Percentiles rank a stretch among this genome's conserved stretches.
These are phyloP conservation scores for Nephelium lappaceum DNA, from an alignment of 345 rosid genomes.

Conservation along the genomic window DNA sequence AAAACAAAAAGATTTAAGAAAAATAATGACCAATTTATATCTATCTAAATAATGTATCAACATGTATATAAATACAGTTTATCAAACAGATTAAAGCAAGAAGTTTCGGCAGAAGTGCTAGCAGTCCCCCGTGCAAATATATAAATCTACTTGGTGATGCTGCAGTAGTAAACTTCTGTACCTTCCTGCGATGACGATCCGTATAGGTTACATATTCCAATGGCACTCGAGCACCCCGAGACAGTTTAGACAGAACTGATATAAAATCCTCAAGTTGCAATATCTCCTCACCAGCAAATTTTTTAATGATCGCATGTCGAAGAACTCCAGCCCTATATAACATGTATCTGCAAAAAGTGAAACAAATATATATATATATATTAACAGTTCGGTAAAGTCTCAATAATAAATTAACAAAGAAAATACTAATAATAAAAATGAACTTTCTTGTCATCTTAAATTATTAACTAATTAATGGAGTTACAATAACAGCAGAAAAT, in stretches of 20 bases:
- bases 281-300: constrained; percentile 83
- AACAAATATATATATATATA: background rate
- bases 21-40: background rate
- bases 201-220: constrained; percentile 77
- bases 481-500: background rate
- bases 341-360: constrained; percentile 71
- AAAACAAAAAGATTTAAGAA: background rate
- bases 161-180: constrained; percentile 24
- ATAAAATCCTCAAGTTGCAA: constrained; percentile 68
- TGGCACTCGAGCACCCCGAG: constrained; percentile 86
- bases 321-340: constrained; percentile 94
- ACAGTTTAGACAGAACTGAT: constrained; percentile 65
- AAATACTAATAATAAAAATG: background rate
- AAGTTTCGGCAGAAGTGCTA: background rate
- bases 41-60: too few species aligned
- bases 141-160: background rate
- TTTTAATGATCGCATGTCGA: constrained; percentile 92
- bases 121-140: background rate
- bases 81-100: background rate
- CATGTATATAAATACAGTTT: background rate
- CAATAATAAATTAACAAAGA: background rate
- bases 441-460: background rate
- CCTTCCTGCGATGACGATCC: constrained; percentile 97
- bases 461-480: background rate
- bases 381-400: background rate